Base-by-base conservation (phyloP, 2,329 filamentous ascomycete species). In the Sphaceloma murrayae region DNA sequence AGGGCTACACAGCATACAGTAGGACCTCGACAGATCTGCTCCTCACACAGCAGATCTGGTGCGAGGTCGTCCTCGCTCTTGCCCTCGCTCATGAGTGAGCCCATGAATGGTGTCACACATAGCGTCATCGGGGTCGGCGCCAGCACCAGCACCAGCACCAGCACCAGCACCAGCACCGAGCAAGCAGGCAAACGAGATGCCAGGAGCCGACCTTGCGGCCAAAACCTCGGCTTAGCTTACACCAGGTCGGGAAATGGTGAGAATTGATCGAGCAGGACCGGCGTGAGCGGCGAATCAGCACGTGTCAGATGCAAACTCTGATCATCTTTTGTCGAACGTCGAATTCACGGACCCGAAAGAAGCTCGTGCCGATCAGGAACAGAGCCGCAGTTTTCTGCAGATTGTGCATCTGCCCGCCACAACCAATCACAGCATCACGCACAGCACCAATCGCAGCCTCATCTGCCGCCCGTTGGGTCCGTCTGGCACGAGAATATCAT, bases 71-170 rank as follows among this genome's bases (percentile, higher is more conserved):
- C n/a, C n/a, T n/a, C n/a, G n/a, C n/a, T n/a, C n/a, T n/a, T n/a
- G n/a, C n/a, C n/a, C n/a, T n/a, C n/a, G n/a, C n/a, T n/a, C n/a
- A n/a, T n/a, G n/a, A n/a, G n/a, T n/a, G n/a, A n/a, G n/a, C n/a
- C n/a, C n/a, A n/a, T n/a, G n/a, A n/a, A n/a, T n/a, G n/a, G 34
- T 33, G 34, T 38, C 34, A 38, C n/a, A 40, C 21, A 40, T 40
- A 22, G 18, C 36, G 36, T 40, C 36, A 40, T 40, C 4, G 29
- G 29, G 16, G 34, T 40, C 36, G 29, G 30, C n/a, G n/a, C n/a
- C 36, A 40, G 24, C n/a, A 22, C 22, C 34, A 38, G 36, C 19
- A 40, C 22, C 18, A 22, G 13, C 5, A 26, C 21, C 21, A 8
- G 22, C 10, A 18, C 16, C 13, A 36, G 14, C 16, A 8, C 9